Base-by-base conservation (phyloP, 371 early-diverging fungal species). In the Apophysomyces variabilis region DNA sequence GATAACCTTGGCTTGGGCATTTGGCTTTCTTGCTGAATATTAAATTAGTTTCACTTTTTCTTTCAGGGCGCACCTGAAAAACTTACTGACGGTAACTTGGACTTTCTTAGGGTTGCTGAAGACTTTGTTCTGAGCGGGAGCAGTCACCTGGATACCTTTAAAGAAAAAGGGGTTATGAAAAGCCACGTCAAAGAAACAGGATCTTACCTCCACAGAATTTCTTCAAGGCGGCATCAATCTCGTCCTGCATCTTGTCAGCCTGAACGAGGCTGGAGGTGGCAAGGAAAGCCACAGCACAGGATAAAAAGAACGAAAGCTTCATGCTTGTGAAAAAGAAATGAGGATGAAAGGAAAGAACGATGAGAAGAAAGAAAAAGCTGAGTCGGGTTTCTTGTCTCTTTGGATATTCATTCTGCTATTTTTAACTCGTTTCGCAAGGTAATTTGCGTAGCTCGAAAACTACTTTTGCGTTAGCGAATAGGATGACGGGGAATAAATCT, bases 151-250 rank as follows among this genome's bases (percentile, higher is more conserved):
- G 41, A 79, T 72, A 66, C 73, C 73, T 73, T 38, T 8, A 36
- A 18, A 50, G 58, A 37, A 63, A 18, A 37, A 37, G 7, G 35
- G 38, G 13, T 16, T 57, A 21, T 26, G 26, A 41, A 21, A 21
- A 32, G 56, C 32, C 32, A 32, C 32, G 56, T 32, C n/a, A 21
- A 32, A 41, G 56, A 54, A 41, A 5, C 41, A 41, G 11, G 41
- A n/a, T 13, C 35, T 38, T 76, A 72, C 83, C 83, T 54, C 75
- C 65, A 66, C 83, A 82, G 66, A 78, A 82, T 61, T 82, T 82
- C 68, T 82, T 76, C 18, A 61, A 56, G n/a, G 83, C 83, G 37
- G 56, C 44, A 57, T 77, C 77, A 43, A 82, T 76, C 63, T 82
- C 66, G 57, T 82, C 82, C 64, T 77, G 72, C 45, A 82, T 69